A percentile compares a stretch with the other conserved stretches of the same genome.
Conservation (phyloP, 331 rosid species). For the Rhamnella rubrinervis region DNA sequence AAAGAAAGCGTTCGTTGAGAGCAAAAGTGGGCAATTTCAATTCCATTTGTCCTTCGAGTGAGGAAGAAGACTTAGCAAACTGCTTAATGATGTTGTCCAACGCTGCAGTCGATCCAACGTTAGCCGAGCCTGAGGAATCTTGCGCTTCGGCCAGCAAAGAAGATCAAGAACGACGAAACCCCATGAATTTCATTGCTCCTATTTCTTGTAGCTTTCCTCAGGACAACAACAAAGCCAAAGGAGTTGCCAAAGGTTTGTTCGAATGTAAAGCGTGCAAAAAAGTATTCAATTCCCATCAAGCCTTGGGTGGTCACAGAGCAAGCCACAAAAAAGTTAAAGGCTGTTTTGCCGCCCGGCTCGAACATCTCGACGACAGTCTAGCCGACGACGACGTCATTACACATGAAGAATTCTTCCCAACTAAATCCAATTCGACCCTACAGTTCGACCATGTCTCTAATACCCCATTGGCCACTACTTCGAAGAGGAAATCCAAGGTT, state of each 20-base stretch:
- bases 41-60: conserved; percentile 61
- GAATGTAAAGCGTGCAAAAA: conserved; percentile 98
- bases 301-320: conserved; percentile 93
- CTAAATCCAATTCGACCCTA: conserved; percentile 49
- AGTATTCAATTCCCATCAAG: conserved; percentile 92
- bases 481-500: conserved; percentile 67
- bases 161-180: conserved; percentile 38
- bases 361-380: conserved; percentile 39
- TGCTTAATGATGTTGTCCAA: conserved; percentile 90
- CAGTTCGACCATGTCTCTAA: conserved; percentile 38
- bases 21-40: conserved; percentile 58
- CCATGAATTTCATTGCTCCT: conserved; percentile 48
- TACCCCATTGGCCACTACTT: conserved; percentile 40
- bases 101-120: conserved; percentile 56
- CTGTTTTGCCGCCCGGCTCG: conserved; percentile 77
- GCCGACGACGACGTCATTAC: conserved; percentile 57
- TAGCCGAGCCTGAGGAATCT: conserved; percentile 66
- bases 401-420: conserved; percentile 54
- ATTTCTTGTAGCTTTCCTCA: conserved; percentile 37
- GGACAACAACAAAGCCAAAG: conserved; percentile 50
- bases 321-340: conserved; percentile 97
- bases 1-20: conserved; percentile 74
- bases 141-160: conserved; percentile 84
- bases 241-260: conserved; percentile 44
- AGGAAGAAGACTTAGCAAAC: conserved; percentile 87